Conservation (phyloP, 495 filamentous ascomycete genomes). For the Penicillium silybi region DNA sequence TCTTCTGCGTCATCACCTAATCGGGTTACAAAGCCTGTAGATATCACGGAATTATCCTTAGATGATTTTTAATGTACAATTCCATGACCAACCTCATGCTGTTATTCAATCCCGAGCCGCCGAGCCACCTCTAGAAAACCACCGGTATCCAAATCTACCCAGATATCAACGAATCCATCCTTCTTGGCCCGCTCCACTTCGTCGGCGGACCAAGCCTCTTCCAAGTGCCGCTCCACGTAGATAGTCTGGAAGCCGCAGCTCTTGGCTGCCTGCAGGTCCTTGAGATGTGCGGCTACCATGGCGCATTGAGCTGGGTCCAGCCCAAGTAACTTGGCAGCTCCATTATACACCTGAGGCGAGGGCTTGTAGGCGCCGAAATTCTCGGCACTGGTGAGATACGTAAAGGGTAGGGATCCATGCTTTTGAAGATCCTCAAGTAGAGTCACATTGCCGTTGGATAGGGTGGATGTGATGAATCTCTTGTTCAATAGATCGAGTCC, state of each 20-base stretch:
- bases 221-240: slow-evolving; percentile 65
- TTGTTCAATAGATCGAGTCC: slow-evolving; percentile 55
- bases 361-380: slow-evolving; percentile 79
- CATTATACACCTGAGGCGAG: slow-evolving; percentile 60
- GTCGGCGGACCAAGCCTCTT: slow-evolving; percentile 58
- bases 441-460: slow-evolving; percentile 70
- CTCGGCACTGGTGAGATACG: slow-evolving; percentile 58
- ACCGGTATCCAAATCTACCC: slow-evolving; percentile 20
- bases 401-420: slow-evolving; percentile 57
- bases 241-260: slow-evolving; percentile 61
- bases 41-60: not conserved
- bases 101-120: slow-evolving; percentile 24
- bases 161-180: slow-evolving; percentile 53
- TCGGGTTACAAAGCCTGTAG: not conserved
- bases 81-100: not conserved
- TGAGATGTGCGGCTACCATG: slow-evolving; percentile 75
- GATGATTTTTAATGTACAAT: not conserved
- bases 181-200: slow-evolving; percentile 48
- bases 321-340: slow-evolving; percentile 57
- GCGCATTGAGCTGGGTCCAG: slow-evolving; percentile 58
- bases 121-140: slow-evolving; percentile 35
- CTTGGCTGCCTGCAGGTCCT: slow-evolving; percentile 64
- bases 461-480: slow-evolving; percentile 55
- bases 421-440: slow-evolving; percentile 61
- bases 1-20: slow-evolving; percentile 6